Evolutionary conservation across 805 yeast species (phyloP), one percentile per base, ranked within the genome.

Genomic region (Monosporozyma siamensis): DNA sequence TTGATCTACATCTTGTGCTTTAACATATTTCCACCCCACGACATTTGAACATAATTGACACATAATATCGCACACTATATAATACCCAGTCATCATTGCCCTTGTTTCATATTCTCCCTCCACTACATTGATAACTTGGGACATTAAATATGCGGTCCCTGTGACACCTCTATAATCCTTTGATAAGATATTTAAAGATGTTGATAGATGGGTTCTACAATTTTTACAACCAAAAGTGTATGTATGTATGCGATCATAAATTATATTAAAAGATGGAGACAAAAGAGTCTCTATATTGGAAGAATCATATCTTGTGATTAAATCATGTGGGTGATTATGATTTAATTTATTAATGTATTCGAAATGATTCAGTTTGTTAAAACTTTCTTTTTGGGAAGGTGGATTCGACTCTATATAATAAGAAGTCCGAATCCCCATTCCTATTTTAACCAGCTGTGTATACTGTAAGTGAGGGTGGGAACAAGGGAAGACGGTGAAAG

Each of bases 11-110:
- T 62, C 56, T 26, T 66, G 68, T 31, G 80, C 70, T 49, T 64
- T 65, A 36, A 78, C 54, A 52, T 80, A 80, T 48, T 71, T 72
- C 87, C 87, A 80, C 2, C 87, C 87, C n/a, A 80, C 63, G 41
- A 71, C 58, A 8, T 60, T 55, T 40, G 64, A 62, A 54, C 87
- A 80, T 51, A 71, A 74, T 36, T 70, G 72, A 52, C 87, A 80
- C 25, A 53, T 50, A 21, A 78, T 68, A 52, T 77, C 80, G 45
- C 77, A 71, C 2, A 80, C 82, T 0, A 66, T 52, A 50, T 78
- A 80, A 21, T 56, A 56, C 1, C 87, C 87, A 0, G 85, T 79
- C 25, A 72, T 66, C 86, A 80, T 80, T 31, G 64, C 52, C 29
- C 75, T 63, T 14, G 58, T 61, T 43, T 66, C 73, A 3, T 57